These are phyloP conservation scores for Pneumocystis jirovecii DNA, from an alignment of 1,139 yeast species.

Conservation along the genomic window DNA sequence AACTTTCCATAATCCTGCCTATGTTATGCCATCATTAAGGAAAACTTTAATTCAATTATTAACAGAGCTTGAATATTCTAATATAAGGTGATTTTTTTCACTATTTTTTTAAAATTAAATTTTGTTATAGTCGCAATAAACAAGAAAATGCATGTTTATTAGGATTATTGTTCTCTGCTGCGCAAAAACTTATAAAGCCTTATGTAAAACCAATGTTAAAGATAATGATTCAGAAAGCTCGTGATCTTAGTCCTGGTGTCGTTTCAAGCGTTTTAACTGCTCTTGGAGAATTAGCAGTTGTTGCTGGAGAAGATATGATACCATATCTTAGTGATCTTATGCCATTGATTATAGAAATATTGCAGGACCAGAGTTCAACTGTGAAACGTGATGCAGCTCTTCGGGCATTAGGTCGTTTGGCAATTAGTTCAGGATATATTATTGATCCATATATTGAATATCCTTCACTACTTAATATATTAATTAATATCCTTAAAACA, in stretches of 20 bases:
- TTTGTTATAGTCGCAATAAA: conserved; percentile 41
- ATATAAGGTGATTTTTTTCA: conserved; percentile 21
- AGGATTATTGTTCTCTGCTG: conserved; percentile 57
- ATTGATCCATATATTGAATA: conserved; percentile 84
- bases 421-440: conserved; percentile 87
- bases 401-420: conserved; percentile 70
- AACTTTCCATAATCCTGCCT: conserved; percentile 82
- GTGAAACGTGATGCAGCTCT: conserved; percentile 81
- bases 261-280: conserved; percentile 74
- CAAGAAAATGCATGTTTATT: conserved; percentile 77
- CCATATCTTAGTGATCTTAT: conserved; percentile 61
- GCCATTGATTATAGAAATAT: conserved; percentile 76
- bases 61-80: conserved; percentile 72
- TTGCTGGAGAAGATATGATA: conserved; percentile 72
- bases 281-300: conserved; percentile 78
- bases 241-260: conserved; percentile 38
- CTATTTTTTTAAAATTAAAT: neutral
- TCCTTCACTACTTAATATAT: conserved; percentile 71
- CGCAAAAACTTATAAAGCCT: conserved; percentile 70
- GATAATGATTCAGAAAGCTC: conserved; percentile 62
- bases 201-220: conserved; percentile 82
- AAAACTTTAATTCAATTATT: conserved; percentile 72
- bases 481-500: conserved; percentile 66
- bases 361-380: conserved; percentile 81
- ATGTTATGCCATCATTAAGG: conserved; percentile 81